Conservation (phyloP, 345 rosid species). For the Syzygium aqueum region DNA sequence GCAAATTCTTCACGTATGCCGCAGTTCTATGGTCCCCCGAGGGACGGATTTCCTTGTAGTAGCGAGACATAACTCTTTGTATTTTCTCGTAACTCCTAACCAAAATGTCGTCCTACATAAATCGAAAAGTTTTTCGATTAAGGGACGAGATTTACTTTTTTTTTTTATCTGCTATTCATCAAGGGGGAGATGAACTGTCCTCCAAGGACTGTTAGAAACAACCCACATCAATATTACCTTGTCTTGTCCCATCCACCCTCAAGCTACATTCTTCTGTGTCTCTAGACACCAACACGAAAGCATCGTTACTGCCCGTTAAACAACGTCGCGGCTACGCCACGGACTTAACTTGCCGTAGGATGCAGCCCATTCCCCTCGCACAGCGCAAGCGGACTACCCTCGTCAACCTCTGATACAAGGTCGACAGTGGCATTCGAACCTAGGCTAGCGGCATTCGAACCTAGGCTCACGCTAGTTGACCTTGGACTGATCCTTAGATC, state of each 20-base stretch:
- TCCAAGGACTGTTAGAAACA: neutral
- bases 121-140: neutral
- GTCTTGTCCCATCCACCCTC: neutral
- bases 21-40: neutral
- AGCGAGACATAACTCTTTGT: neutral
- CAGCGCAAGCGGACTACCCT: neutral
- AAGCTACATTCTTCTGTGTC: too few relatives aligned
- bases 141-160: neutral
- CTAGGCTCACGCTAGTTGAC: neutral
- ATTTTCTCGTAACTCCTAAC: neutral
- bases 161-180: neutral
- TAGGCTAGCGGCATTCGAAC: neutral
- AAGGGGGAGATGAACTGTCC: neutral
- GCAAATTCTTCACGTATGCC: rapidly evolving
- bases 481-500: neutral
- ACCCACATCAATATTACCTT: neutral
- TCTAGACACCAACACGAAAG: neutral
- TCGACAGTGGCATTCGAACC: neutral
- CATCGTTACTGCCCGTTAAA: neutral
- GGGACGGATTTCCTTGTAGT: rapidly evolving
- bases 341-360: neutral
- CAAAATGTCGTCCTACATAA: neutral
- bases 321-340: neutral
- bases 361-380: neutral
- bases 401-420: neutral